Evolutionary conservation across 305 asterid genomes (phyloP).

Genomic region (Rubia peregrina): DNA sequence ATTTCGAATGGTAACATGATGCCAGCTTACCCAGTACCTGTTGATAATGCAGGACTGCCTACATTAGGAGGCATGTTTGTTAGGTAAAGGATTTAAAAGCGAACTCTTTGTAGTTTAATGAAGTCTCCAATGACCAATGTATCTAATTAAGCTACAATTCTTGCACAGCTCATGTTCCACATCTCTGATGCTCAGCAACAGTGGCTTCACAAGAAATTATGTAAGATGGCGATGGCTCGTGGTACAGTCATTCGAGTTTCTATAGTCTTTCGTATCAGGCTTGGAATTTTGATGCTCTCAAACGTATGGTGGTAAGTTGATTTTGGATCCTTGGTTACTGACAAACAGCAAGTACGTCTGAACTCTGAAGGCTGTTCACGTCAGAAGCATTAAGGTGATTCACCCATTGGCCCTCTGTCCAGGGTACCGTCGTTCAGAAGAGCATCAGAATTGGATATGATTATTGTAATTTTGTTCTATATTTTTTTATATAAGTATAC

Average conservation of each 20-base stretch:
- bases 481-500: not conserved
- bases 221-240: not conserved
- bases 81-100: slow-evolving; percentile 38
- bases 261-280: not conserved
- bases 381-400: not conserved
- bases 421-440: not conserved
- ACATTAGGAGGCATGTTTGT: slow-evolving; percentile 62
- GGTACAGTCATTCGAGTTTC: not conserved
- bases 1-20: slow-evolving; percentile 9
- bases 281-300: not conserved
- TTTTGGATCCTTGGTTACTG: not conserved
- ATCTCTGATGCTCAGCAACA: slow-evolving; percentile 68
- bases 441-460: not conserved
- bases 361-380: not conserved
- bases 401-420: not conserved
- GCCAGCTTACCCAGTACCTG: slow-evolving; percentile 17
- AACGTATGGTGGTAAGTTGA: not conserved
- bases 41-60: slow-evolving; percentile 50
- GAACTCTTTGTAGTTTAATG: slow-evolving; percentile 6
- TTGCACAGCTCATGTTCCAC: slow-evolving; percentile 84
- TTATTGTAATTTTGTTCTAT: not conserved
- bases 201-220: slow-evolving; percentile 37
- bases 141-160: slow-evolving; percentile 19
- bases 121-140: slow-evolving; percentile 14
- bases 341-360: not conserved